phyloP scores from a whole-genome alignment of 345 rosid species.

The Litchi chinensis region DNA sequence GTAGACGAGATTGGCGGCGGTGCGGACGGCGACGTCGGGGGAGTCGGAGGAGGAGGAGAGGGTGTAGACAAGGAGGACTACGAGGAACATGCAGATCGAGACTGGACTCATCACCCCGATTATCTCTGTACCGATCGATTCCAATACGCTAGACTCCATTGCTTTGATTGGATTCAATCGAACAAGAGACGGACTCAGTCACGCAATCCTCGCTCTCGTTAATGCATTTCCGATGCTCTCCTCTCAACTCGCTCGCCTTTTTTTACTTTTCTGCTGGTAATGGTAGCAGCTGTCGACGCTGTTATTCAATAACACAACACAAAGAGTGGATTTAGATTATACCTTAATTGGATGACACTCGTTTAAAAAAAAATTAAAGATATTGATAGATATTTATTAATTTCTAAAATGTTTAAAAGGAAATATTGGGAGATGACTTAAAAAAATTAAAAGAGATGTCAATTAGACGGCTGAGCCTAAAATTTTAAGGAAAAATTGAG shows the following conservation, averaged over 20 bases:
- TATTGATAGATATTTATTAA: no score
- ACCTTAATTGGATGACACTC: no score
- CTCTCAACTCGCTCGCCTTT: not conserved
- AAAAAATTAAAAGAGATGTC: no score
- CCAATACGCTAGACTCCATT: conserved; percentile 76
- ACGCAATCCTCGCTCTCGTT: conserved; percentile 13
- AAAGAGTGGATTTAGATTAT: no score
- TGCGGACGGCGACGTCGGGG: conserved; percentile 64
- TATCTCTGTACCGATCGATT: conserved; percentile 79
- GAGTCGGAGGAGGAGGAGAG: conserved; percentile 67
- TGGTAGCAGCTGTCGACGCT: no score
- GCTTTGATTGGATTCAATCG: not conserved
- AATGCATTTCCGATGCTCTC: conserved; percentile 2
- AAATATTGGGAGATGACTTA: no score
- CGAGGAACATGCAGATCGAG: conserved; percentile 91
- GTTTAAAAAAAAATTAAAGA: no score
- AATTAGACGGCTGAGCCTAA: no score
- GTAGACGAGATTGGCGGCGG: conserved; percentile 95
- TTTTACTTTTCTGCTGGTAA: not conserved
- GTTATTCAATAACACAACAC: no score
- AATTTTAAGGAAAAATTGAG: no score
- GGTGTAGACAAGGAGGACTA: conserved; percentile 86
- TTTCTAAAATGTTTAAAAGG: no score
- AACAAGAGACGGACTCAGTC: not conserved
- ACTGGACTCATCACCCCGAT: conserved; percentile 96